Evolutionary conservation across 306 rosid species (phyloP), one percentile per base, ranked within the genome.

Genomic region (Parietaria judaica): DNA sequence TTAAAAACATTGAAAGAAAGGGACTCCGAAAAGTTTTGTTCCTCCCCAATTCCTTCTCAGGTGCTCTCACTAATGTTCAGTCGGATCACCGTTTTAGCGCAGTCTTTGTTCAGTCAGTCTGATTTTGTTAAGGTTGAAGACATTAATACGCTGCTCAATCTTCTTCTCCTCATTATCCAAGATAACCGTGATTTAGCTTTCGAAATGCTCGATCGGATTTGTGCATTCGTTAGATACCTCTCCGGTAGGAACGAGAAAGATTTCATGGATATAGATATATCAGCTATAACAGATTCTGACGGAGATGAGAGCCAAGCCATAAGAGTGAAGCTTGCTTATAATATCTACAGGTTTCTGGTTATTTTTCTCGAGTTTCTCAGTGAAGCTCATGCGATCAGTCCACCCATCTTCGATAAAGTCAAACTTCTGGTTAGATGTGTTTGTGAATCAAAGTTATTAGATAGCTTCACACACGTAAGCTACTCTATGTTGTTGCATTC

Each of bases 401-500:
- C 56, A 6, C 38, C 31, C 41, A 70, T 73, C 47, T 77, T 72
- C 50, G 68, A 61, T 14, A 73, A 70, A 67, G 69, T 84, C 76
- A 77, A 76, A 74, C 72, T 59, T 75, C 52, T 80, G 65, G 84
- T 76, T 39, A 69, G 70, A 59, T 50, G 9, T 66, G 75, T 86
- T 13, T 75, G 85, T 66, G 65, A 73, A 31, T 67, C 83, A 70
- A 71, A 63, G 72, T 66, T 73, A 63, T 61, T 72, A 58, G 83
- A 76, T 58, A 48, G 79, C 64, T 76, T 67, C 70, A 74, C 76
- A 53, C 55, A 36, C 53, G 60, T 75, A 66, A 53, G 60, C 36
- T 79, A 68, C 78, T 74, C 78, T 62, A 58, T 86, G 34, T 68
- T 83, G 58, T 66, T 83, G 73, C 76, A 73, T 64, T 66, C 61